Base-by-base conservation (phyloP, 495 filamentous ascomycete species). In the Talaromyces thailandensis region DNA sequence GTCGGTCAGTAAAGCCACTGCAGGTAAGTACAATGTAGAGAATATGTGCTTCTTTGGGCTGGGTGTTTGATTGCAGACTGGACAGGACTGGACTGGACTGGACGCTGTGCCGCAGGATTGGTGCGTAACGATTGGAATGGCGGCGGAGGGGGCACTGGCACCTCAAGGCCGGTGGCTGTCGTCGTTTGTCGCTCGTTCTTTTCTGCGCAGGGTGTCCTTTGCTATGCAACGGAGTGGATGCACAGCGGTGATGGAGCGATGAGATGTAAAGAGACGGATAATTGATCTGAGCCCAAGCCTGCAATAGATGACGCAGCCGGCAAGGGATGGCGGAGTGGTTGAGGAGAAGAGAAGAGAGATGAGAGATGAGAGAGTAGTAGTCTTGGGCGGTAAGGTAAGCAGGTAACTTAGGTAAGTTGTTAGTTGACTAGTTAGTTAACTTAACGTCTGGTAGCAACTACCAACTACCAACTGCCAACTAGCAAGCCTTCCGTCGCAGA, bases 101-200 rank as follows among this genome's bases (percentile, higher is more conserved):
- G 51, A 26, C 26, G 51, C 23, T 23, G 21, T 52, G 50, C 21
- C 24, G 7, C 50, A 24, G 51, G 51, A 55, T 55, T 26, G 51
- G 26, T 29, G 26, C 51, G 51, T 26, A n/a, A 28, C 26, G 6
- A 52, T 26, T 52, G 51, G 6, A 55, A 55, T 55, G 23, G 51
- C 51, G 51, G 51, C 51, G 51, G 51, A 55, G 51, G 51, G 51
- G 51, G 51, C 26, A 55, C 51, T 28, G 51, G 51, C 51, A 55
- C 51, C 16, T 28, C 51, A 28, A 55, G 51, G 24, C 51, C 51
- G 26, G 26, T 26, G 26, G 51, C 51, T 55, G 26, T 52, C 16
- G 50, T 23, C 21, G 50, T 21, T 52, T 12, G 50, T 28, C 26
- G 24, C 21, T 55, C 50, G 51, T 26, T 28, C 23, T 23, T 14